Percentiles rank a stretch among this genome's conserved stretches.
Conservation (phyloP, 345 rosid genomes). For the Syzygium jambos region DNA sequence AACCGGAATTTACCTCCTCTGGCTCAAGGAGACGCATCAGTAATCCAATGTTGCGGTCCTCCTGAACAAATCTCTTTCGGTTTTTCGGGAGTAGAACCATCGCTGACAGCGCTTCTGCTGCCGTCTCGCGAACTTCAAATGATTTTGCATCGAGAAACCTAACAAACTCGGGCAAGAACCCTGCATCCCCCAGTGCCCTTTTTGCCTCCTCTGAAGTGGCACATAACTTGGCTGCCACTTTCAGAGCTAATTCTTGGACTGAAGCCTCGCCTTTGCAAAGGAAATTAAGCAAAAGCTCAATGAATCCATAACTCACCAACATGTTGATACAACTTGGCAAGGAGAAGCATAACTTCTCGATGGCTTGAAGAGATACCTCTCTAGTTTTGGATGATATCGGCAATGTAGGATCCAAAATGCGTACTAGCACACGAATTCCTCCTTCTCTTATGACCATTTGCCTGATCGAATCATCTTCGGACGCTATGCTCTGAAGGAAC, state of each 20-base stretch:
- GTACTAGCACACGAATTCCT: conserved; percentile 49
- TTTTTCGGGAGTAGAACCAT: conserved; percentile 55
- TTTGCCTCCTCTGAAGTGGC: conserved; percentile 55
- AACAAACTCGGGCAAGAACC: conserved; percentile 75
- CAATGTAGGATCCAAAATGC: conserved; percentile 45
- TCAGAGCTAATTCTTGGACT: conserved; percentile 67
- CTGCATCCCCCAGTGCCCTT: conserved; percentile 63
- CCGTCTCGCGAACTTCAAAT: conserved; percentile 63
- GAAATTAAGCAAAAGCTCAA: conserved; percentile 44
- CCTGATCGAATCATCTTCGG: conserved; percentile 54
- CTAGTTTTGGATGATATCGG: conserved; percentile 45
- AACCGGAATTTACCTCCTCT: conserved; percentile 46
- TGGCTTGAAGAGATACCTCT: conserved; percentile 54
- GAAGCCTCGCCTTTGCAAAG: conserved; percentile 60
- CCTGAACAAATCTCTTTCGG: conserved; percentile 63
- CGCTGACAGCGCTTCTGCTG: conserved; percentile 50
- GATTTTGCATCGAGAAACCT: conserved; percentile 76
- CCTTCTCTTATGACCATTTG: conserved; percentile 51
- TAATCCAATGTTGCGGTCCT: conserved; percentile 47
- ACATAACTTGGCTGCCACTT: conserved; percentile 55
- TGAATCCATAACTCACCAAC: conserved; percentile 44
- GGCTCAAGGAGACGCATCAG: conserved; percentile 59
- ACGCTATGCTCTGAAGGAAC: conserved; percentile 50
- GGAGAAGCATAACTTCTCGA: conserved; percentile 65
- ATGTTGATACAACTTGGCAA: conserved; percentile 28